Conservation (phyloP, 2,329 filamentous ascomycete genomes). For the Fusarium nanum region DNA sequence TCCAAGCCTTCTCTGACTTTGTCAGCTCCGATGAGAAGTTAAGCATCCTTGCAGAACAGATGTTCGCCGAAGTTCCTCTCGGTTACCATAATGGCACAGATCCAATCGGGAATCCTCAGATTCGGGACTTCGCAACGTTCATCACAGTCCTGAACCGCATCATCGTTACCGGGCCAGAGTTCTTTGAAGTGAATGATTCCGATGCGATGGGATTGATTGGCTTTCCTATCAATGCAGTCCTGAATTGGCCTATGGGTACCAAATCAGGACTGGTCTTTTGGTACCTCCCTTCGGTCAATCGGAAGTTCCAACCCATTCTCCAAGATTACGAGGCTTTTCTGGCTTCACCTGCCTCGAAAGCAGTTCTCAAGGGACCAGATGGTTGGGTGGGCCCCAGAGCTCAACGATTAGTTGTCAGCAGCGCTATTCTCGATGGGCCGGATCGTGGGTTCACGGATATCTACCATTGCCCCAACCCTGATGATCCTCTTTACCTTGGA, state of each 20-base stretch:
- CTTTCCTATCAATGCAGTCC: not conserved
- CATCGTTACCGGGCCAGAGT: rapidly evolving
- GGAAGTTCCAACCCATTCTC: not conserved
- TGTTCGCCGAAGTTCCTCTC: not conserved
- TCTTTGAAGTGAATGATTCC: rapidly evolving
- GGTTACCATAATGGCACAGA: not conserved
- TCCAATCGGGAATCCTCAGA: not conserved
- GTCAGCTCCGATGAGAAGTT: not conserved
- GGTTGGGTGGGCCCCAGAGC: not conserved
- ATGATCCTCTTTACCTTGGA: not conserved
- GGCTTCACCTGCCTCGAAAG: not conserved
- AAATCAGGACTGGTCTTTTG: not conserved
- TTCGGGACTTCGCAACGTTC: not conserved
- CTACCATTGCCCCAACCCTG: not conserved
- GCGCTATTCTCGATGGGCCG: not conserved
- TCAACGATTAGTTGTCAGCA: rapidly evolving
- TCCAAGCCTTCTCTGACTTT: not conserved
- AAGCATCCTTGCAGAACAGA: not conserved
- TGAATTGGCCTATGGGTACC: not conserved
- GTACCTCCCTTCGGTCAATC: not conserved
- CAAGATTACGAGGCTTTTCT: not conserved
- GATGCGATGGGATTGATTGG: not conserved
- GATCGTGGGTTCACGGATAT: not conserved
- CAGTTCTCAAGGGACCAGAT: not conserved
- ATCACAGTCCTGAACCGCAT: not conserved